A percentile compares a stretch with the other conserved stretches of the same genome.
These are phyloP conservation scores for Irpex sp. DNA, from an alignment of 1,284 basidiomycete species.

Conservation along the genomic window DNA sequence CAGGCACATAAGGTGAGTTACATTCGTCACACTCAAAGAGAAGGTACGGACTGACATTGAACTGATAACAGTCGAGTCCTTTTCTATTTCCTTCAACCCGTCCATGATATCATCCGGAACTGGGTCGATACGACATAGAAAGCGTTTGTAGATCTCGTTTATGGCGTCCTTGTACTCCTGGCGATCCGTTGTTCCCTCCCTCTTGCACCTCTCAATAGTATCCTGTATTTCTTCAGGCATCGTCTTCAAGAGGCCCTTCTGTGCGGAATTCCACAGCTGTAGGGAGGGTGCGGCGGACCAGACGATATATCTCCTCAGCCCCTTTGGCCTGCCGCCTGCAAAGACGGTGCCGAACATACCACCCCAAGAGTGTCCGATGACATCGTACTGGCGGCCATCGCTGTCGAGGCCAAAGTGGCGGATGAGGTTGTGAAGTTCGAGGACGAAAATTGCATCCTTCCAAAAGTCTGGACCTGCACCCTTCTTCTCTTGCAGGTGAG, in stretches of 20 bases:
- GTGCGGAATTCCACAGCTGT: conserved; percentile 15
- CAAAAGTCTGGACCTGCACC: conserved; percentile 21
- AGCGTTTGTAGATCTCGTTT: conserved; percentile 37
- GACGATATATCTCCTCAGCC: conserved; percentile 24
- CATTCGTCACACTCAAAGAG: background rate
- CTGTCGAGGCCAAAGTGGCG: conserved; percentile 21
- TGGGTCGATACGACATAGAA: conserved; percentile 45
- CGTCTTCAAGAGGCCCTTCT: background rate
- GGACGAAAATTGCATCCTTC: conserved; percentile 28
- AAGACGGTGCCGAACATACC: conserved; percentile 19
- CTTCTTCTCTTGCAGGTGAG: conserved; percentile 26
- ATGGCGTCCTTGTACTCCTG: conserved; percentile 45
- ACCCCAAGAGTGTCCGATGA: conserved; percentile 34
- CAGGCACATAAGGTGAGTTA: background rate
- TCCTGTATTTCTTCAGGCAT: conserved; percentile 43
- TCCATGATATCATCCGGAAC: conserved; percentile 33
- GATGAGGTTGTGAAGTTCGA: conserved; percentile 29
- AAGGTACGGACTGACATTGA: too few species aligned
- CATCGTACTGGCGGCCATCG: conserved; percentile 15
- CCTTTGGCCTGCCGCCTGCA: conserved; percentile 21
- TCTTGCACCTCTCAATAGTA: conserved; percentile 42
- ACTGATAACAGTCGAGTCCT: conserved; percentile 41
- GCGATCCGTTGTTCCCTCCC: conserved; percentile 39
- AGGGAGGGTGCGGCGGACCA: conserved; percentile 18
- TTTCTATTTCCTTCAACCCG: conserved; percentile 27